Evolutionary conservation across 805 yeast species (phyloP), one percentile per base, ranked within the genome.

Genomic region (Teunomyces lycoperdinae): DNA sequence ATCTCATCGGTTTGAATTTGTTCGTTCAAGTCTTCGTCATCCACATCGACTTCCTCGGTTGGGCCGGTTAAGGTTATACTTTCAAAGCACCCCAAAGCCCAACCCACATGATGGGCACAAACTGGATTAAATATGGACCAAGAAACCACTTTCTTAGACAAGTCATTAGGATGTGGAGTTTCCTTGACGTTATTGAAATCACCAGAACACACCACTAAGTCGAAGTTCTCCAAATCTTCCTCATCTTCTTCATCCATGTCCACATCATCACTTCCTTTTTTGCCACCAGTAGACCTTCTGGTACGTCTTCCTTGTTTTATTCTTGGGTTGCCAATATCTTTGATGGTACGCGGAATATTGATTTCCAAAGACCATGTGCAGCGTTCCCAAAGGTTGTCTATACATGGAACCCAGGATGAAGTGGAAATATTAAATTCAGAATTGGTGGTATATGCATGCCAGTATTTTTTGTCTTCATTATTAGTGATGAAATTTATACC

Each of bases 351-450:
- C 0, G 97, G 96, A 2, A 89, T 83, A 51, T 84, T 81, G n/a
- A 94, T 73, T 60, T 89, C 96, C 8, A 94, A 62, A 52, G 90
- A 90, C 98, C 98, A 94, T 0, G 97, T 86, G 38, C 87, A 85
- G 51, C 89, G 80, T 57, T 90, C 97, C 79, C 91, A 85, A 29
- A 90, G 64, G 40, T 85, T 87, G 54, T 94, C 97, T 5, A 94
- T 77, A 62, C 99, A 94, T 0, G 99, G 99, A 43, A 94, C 87
- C 99, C 99, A 94, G n/a, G 90, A 85, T 2, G 96, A 88, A 0
- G 98, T 87, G 11, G 94, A 81, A 3, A 86, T 76, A 13, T 89
- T 89, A 40, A 84, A 67, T 27, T 89, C 90, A 4, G 88, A 76
- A 59, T 92, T 91, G 1, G 81, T 74, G 0, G 98, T 92, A 64